Evolutionary conservation across 805 yeast genomes (phyloP), one percentile per base, ranked within the genome.

Genomic region (Danielia reshetovae): DNA sequence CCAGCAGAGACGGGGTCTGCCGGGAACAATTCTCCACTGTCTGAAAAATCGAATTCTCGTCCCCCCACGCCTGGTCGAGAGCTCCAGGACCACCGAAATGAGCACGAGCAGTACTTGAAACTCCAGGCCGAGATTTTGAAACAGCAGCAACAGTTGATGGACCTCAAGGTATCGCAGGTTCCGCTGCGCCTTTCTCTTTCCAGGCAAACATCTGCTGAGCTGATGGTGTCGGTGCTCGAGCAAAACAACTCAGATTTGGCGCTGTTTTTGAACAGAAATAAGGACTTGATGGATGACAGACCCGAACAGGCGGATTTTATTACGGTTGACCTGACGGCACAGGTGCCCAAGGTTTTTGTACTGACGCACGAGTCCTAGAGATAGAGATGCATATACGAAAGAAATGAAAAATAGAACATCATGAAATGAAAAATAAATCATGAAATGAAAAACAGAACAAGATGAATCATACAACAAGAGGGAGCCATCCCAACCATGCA

Each of bases 41-140:
- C 22, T 7, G 7, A 19, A 7, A 19, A 19, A 7, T 9, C 9
- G 22, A 19, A 19, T 9, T 19, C 22, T 7, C 22, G 9, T 9
- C 9, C 9, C 7, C 9, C 22, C 9, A 19, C 22, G 7, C 22
- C 22, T 7, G 22, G 22, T 7, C 9, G 7, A 19, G 22, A 19
- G 7, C 9, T 7, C 9, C 9, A 7, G 9, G 39, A 39, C 21
- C 59, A 52, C 33, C 49, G 49, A 34, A 40, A 42, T 23, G 61
- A 60, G 31, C 72, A 64, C 43, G 64, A 65, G 26, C 39, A 49
- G 18, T 66, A 64, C 40, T 49, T 66, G 29, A 52, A 54, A 38
- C 49, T 61, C 29, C 73, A 67, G 40, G 57, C 59, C 38, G 62
- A 63, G 42, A 52, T 57, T 24, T 50, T 67, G 45, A 50, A 48